These are phyloP conservation scores for Dinochytrium kinnereticum DNA, from an alignment of 371 early-diverging fungal species.

Conservation along the genomic window DNA sequence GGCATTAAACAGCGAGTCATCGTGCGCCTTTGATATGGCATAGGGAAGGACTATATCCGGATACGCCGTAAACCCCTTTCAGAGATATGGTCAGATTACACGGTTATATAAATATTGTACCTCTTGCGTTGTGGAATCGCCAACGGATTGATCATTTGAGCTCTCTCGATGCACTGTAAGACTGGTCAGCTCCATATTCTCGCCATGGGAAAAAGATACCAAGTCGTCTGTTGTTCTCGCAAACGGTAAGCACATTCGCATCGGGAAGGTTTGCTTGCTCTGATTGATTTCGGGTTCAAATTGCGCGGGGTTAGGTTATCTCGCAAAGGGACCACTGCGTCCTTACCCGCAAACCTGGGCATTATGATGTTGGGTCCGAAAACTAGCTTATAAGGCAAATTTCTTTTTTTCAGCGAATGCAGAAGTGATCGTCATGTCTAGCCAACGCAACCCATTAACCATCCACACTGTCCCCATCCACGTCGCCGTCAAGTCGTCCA, in stretches of 20 bases:
- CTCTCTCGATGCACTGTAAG: not conserved
- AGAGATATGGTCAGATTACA: not conserved
- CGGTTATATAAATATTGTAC: not conserved
- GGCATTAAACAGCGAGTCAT: not conserved
- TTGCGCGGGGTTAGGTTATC: not conserved
- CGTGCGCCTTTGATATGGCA: not conserved
- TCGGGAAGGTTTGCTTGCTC: slow-evolving; percentile 11
- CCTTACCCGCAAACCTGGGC: not conserved
- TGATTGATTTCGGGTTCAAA: not conserved
- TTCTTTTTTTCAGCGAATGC: slow-evolving; percentile 4
- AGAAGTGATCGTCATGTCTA: not conserved
- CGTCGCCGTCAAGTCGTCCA: slow-evolving; percentile 2
- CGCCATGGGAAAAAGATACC: not conserved
- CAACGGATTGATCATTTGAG: not conserved
- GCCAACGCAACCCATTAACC: not conserved
- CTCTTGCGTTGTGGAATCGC: not conserved
- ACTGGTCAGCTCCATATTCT: not conserved
- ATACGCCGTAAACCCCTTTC: not conserved
- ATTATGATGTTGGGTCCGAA: not conserved
- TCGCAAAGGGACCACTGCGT: not conserved
- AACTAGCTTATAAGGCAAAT: not conserved
- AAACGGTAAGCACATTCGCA: not conserved
- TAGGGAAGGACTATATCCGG: not conserved
- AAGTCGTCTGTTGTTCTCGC: slow-evolving; percentile 6
- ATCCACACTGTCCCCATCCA: slow-evolving; percentile 13